These are phyloP conservation scores for Mortierella sp. DNA, from an alignment of 371 early-diverging fungal species.

Conservation along the genomic window DNA sequence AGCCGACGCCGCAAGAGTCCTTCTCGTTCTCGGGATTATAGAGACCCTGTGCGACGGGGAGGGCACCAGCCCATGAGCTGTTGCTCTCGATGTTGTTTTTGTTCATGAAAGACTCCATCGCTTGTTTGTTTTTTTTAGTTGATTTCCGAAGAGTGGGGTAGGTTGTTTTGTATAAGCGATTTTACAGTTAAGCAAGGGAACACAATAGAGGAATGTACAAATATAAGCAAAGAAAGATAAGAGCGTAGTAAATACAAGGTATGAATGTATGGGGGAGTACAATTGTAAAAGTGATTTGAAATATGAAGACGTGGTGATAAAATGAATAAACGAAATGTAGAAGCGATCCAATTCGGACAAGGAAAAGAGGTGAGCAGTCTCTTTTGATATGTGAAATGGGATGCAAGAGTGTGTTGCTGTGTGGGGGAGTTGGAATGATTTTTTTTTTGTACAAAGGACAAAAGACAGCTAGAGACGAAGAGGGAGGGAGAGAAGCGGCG, in stretches of 20 bases:
- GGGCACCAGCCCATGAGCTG: constrained; percentile 83
- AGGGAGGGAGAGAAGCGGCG: constrained; percentile 10
- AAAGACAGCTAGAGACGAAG: constrained; percentile 6
- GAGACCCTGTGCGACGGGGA: constrained; percentile 90
- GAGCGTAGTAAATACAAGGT: constrained; percentile 9
- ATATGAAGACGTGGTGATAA: not conserved
- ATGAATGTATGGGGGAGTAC: not conserved
- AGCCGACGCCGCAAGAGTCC: constrained; percentile 98
- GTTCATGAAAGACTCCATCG: constrained; percentile 53
- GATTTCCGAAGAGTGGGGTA: not conserved
- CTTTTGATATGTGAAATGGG: constrained; percentile 21
- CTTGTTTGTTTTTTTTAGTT: not conserved
- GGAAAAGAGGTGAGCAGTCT: constrained; percentile 59
- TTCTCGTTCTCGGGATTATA: constrained; percentile 93
- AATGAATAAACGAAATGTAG: not conserved
- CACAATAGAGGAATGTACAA: constrained; percentile 10
- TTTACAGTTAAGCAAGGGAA: not conserved
- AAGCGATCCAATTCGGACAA: constrained; percentile 16
- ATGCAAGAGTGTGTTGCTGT: constrained; percentile 10
- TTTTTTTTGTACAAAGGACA: constrained; percentile 12
- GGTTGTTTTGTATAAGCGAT: constrained; percentile 1
- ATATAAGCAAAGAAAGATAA: not conserved
- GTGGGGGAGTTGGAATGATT: constrained; percentile 1
- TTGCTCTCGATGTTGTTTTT: constrained; percentile 58
- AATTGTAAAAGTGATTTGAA: not conserved